A percentile compares a stretch with the other conserved stretches of the same genome.
phyloP scores from a whole-genome alignment of 208 protist genomes.

The Leishmania mexicana region DNA sequence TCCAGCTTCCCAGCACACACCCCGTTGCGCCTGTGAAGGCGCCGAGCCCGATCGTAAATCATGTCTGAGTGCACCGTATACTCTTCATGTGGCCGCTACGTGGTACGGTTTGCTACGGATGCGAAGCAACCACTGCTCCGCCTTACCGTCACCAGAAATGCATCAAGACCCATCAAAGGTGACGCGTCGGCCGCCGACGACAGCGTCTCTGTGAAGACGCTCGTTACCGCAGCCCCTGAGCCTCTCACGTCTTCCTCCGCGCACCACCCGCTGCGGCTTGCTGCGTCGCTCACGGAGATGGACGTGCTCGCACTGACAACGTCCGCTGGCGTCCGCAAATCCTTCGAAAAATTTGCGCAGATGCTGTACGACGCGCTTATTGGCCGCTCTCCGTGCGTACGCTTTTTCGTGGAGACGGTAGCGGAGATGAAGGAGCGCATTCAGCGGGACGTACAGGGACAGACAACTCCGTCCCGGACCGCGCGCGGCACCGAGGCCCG shows the following conservation, averaged over 20 bases:
- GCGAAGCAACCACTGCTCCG: conserved; percentile 19
- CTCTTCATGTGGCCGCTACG: conserved; percentile 73
- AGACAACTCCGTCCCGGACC: not conserved
- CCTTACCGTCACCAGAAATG: conserved; percentile 42
- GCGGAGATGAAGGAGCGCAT: conserved; percentile 80
- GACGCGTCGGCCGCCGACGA: not conserved
- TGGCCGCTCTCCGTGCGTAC: conserved; percentile 58
- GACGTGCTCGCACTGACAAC: conserved; percentile 68
- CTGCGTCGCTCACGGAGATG: conserved; percentile 37
- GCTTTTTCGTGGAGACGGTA: conserved; percentile 79
- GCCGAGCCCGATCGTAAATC: not conserved
- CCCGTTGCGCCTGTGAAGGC: not conserved
- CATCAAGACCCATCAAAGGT: not conserved
- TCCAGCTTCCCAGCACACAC: not conserved
- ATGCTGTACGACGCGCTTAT: conserved; percentile 86
- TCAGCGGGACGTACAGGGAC: conserved; percentile 40
- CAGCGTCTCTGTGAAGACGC: not conserved
- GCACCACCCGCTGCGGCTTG: conserved; percentile 11
- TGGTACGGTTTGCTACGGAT: conserved; percentile 52
- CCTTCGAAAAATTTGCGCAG: conserved; percentile 60
- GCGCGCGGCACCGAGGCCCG: not conserved
- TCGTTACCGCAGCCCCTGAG: not conserved
- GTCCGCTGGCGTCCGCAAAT: conserved; percentile 73
- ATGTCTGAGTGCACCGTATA: conserved; percentile 71
- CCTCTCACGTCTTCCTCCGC: conserved; percentile 2